Evolutionary conservation across 306 rosid species (phyloP).

Genomic region (Styphnolobium japonicum): DNA sequence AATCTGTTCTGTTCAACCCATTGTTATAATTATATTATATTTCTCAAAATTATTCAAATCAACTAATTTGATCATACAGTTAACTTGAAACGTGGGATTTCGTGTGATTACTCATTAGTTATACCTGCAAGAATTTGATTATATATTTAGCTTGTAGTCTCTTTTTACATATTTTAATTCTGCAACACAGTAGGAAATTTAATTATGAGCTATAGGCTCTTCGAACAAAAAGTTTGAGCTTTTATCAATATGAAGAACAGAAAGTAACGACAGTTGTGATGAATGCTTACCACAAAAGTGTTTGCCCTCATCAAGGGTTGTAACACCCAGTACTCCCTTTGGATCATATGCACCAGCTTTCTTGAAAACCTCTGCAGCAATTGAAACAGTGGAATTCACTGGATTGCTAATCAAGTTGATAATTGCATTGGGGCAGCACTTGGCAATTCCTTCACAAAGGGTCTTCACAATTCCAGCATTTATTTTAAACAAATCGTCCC

Average conservation of each 20-base stretch:
- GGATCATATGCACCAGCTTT: slow-evolving; percentile 90
- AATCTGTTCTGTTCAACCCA: neutral
- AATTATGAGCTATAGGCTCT: neutral
- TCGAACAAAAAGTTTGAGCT: neutral
- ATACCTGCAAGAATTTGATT: neutral
- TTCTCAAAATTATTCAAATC: neutral
- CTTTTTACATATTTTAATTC: neutral
- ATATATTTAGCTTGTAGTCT: neutral
- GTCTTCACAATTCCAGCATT: slow-evolving; percentile 95
- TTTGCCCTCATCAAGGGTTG: slow-evolving; percentile 91
- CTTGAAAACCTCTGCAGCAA: slow-evolving; percentile 97
- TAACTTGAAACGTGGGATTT: neutral
- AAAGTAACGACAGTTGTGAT: too few species aligned
- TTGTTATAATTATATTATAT: neutral
- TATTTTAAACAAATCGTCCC: slow-evolving; percentile 90
- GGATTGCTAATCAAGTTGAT: slow-evolving; percentile 98
- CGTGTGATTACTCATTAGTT: neutral
- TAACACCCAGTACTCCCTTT: slow-evolving; percentile 84
- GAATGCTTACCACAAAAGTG: slow-evolving; percentile 82
- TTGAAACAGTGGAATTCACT: slow-evolving; percentile 90
- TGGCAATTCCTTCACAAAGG: slow-evolving; percentile 80
- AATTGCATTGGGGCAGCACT: slow-evolving; percentile 76
- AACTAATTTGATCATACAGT: neutral
- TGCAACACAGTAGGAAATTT: neutral
- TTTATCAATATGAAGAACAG: neutral